Conservation (phyloP, 345 rosid genomes). For the Citrus reticulata region DNA sequence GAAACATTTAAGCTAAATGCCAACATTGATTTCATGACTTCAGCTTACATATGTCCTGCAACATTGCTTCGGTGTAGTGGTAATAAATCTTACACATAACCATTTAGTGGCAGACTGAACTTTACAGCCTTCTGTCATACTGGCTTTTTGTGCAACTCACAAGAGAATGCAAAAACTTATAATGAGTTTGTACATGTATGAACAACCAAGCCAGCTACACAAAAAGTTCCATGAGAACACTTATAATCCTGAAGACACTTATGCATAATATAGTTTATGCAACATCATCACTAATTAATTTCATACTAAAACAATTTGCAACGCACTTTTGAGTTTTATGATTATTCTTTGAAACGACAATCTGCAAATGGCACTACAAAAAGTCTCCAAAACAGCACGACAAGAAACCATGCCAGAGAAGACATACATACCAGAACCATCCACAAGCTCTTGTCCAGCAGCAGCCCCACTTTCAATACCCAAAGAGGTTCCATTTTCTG, state of each 20-base stretch:
- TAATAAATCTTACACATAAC: background rate
- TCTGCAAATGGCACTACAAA: background rate
- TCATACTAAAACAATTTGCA: background rate
- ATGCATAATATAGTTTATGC: background rate
- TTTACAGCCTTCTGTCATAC: background rate
- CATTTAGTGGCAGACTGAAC: background rate
- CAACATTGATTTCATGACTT: background rate
- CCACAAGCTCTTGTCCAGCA: slow-evolving; percentile 36
- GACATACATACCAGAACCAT: slow-evolving; percentile 64
- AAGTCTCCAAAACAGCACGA: background rate
- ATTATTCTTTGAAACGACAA: background rate
- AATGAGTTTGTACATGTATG: background rate
- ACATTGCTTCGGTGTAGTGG: background rate
- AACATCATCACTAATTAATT: background rate
- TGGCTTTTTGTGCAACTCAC: background rate
- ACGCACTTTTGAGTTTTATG: background rate
- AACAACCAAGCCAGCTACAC: background rate
- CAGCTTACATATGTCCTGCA: background rate
- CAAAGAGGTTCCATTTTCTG: slow-evolving; percentile 60
- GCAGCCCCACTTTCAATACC: slow-evolving; percentile 36
- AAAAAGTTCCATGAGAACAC: background rate
- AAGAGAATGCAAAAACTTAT: background rate
- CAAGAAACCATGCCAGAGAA: background rate
- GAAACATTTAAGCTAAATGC: background rate
- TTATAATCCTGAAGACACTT: background rate